Percentiles rank a stretch among this genome's conserved stretches.
Evolutionary conservation across 345 rosid genomes (phyloP).

Genomic region (Rhodamnia rubescens): DNA sequence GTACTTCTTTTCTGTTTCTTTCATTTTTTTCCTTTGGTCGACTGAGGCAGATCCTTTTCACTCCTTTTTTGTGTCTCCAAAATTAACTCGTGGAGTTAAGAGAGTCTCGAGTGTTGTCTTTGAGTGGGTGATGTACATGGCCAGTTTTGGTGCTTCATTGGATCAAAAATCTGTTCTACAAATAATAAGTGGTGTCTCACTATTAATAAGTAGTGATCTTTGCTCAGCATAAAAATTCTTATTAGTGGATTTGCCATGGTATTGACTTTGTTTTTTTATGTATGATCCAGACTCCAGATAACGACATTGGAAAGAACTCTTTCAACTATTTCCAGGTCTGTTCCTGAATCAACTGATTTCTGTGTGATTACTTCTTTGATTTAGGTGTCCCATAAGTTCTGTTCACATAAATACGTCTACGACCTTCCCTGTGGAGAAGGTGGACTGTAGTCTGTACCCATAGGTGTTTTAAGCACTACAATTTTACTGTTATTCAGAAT

Average conservation of each 20-base stretch:
- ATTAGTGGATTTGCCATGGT: neutral
- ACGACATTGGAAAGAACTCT: constrained; percentile 86
- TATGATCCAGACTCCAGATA: constrained; percentile 58
- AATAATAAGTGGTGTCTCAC: neutral
- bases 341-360: neutral
- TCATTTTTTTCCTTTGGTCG: neutral
- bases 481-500: neutral
- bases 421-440: neutral
- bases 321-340: constrained; percentile 91
- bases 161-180: neutral
- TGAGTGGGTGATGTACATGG: neutral
- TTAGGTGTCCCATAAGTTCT: neutral
- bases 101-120: neutral
- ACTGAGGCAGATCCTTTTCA: neutral
- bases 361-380: neutral
- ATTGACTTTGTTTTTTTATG: neutral
- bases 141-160: neutral
- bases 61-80: neutral
- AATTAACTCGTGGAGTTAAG: neutral
- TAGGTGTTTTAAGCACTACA: neutral
- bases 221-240: neutral
- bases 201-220: neutral
- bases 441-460: neutral
- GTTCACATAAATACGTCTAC: neutral
- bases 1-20: neutral